A percentile compares a stretch with the other conserved stretches of the same genome.
Conservation (phyloP, 495 filamentous ascomycete species). For the Articulospora tetracladia region DNA sequence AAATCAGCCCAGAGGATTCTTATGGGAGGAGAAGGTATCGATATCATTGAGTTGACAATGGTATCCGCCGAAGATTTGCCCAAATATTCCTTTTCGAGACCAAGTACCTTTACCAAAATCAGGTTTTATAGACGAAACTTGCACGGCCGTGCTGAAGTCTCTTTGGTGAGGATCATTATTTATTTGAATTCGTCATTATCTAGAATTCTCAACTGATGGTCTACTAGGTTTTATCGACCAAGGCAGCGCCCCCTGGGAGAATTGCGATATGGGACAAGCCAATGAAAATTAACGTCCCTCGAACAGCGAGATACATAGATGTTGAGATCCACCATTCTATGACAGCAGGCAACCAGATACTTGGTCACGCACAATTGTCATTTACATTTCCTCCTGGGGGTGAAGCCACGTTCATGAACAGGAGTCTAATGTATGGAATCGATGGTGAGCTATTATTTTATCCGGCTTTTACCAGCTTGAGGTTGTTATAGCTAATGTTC, state of each 20-base stretch:
- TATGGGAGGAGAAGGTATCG: background rate
- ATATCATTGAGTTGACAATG: conserved; percentile 2
- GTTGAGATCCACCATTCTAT: conserved; percentile 5
- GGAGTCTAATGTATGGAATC: conserved; percentile 10
- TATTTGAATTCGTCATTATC: background rate
- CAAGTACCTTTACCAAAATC: background rate
- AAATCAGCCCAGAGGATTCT: conserved; percentile 9
- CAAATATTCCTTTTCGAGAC: conserved; percentile 2
- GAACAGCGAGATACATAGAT: conserved; percentile 4
- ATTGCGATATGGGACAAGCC: background rate
- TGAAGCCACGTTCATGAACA: conserved; percentile 8
- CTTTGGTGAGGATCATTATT: background rate
- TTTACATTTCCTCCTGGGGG: conserved; percentile 10
- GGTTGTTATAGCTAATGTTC: too few relatives aligned
- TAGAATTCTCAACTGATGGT: background rate
- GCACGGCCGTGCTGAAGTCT: background rate
- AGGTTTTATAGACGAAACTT: conserved; percentile 4
- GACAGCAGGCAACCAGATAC: conserved; percentile 1
- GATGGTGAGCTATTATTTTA: background rate
- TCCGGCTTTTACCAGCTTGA: background rate
- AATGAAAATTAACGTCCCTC: background rate
- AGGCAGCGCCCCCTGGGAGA: background rate
- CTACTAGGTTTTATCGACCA: background rate
- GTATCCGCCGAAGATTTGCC: background rate
- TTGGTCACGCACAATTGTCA: background rate